phyloP scores from a whole-genome alignment of 2,329 filamentous ascomycete species.

The Apiospora kogelbergensis region DNA sequence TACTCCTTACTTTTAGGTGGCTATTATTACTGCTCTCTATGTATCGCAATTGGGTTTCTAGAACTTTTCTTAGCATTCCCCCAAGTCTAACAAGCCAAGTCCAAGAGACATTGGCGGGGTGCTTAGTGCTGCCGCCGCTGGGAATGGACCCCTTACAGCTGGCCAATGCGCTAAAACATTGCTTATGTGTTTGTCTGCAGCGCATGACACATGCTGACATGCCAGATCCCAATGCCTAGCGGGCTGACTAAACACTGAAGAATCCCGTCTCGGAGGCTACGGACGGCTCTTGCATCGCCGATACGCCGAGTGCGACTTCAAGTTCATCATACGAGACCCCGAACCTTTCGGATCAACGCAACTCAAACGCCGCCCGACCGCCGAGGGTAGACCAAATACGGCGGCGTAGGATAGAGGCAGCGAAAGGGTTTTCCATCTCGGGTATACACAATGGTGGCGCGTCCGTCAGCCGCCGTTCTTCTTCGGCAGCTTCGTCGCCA shows the following conservation, averaged over 20 bases:
- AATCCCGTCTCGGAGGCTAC: constrained; percentile 1
- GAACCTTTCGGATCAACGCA: not conserved
- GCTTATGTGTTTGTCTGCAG: not conserved
- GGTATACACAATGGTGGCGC: not conserved
- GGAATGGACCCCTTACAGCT: constrained; percentile 7
- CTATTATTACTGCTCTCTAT: not conserved
- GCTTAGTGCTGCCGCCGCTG: no score
- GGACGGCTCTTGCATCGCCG: not conserved
- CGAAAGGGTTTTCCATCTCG: not conserved
- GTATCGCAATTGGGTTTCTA: not conserved
- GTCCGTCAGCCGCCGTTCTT: constrained; percentile 8
- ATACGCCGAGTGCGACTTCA: not conserved
- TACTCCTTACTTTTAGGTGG: not conserved
- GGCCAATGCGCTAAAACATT: not conserved
- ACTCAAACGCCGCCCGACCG: not conserved
- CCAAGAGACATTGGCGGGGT: constrained; percentile 6
- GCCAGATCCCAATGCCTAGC: not conserved
- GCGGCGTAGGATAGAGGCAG: not conserved
- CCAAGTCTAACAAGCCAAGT: not conserved
- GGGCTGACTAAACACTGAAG: constrained; percentile 1
- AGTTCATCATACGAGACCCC: not conserved
- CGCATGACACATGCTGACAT: constrained; percentile 10
- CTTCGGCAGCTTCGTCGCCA: constrained; percentile 13
- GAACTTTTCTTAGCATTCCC: constrained; percentile 4
- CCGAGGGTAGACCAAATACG: not conserved